Evolutionary conservation across 2,329 filamentous ascomycete species (phyloP).

Genomic region (Seiridium cupressi): DNA sequence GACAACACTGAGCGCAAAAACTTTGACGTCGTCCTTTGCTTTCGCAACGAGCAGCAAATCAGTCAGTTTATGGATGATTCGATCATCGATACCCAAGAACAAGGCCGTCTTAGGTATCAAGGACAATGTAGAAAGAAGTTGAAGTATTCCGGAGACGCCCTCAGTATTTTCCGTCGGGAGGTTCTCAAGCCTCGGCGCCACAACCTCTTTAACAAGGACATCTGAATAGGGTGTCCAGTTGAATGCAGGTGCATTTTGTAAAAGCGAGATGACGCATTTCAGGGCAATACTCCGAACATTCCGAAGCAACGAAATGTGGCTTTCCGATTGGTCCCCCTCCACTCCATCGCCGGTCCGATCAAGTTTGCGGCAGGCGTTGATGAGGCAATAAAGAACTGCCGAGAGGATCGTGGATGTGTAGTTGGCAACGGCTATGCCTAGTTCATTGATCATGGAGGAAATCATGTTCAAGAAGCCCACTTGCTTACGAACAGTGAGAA

Average conservation of each 20-base stretch:
- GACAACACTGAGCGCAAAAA: slow-evolving; percentile 76
- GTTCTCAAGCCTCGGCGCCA: slow-evolving; percentile 74
- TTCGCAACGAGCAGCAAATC: slow-evolving; percentile 70
- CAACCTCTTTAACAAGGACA: slow-evolving; percentile 69
- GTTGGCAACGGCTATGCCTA: slow-evolving; percentile 69
- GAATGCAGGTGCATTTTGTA: slow-evolving; percentile 68
- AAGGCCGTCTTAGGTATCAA: slow-evolving; percentile 62
- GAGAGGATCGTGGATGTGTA: slow-evolving; percentile 71
- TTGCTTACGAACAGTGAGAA: slow-evolving; percentile 73
- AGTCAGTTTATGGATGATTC: slow-evolving; percentile 69
- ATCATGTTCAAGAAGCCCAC: slow-evolving; percentile 91
- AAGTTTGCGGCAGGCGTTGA: slow-evolving; percentile 65
- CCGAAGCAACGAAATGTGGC: slow-evolving; percentile 58
- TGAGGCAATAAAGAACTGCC: slow-evolving; percentile 77
- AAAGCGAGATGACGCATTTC: slow-evolving; percentile 78
- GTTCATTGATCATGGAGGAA: slow-evolving; percentile 78
- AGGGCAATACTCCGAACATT: slow-evolving; percentile 70
- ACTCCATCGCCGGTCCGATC: slow-evolving; percentile 36
- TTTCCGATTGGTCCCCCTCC: slow-evolving; percentile 34
- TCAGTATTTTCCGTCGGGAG: slow-evolving; percentile 85
- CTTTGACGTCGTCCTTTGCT: slow-evolving; percentile 82
- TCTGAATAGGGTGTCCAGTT: slow-evolving; percentile 72
- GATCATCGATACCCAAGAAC: slow-evolving; percentile 62
- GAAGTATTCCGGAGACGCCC: slow-evolving; percentile 78
- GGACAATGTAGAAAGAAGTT: slow-evolving; percentile 80